Evolutionary conservation across 2,329 filamentous ascomycete genomes (phyloP).

Genomic region (Corinectria fuckeliana): DNA sequence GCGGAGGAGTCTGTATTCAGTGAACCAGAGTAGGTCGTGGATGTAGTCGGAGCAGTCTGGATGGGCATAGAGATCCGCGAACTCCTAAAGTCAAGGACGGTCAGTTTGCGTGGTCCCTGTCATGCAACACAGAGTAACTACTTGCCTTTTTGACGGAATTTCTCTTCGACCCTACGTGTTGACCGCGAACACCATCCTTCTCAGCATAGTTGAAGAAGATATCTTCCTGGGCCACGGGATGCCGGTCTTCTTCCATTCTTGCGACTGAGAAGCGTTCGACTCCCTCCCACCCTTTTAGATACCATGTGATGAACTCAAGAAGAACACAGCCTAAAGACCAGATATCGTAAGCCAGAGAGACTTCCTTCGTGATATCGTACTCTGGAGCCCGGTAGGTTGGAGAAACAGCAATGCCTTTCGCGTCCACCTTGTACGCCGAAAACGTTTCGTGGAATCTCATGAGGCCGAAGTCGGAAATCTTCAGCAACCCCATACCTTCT

Average conservation of each 20-base stretch:
- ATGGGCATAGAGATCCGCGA: background rate
- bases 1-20: background rate
- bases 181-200: background rate
- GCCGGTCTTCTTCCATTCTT: background rate
- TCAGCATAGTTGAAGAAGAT: background rate
- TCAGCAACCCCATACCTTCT: background rate
- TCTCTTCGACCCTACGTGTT: background rate
- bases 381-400: conserved; percentile 14
- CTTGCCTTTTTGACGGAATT: background rate
- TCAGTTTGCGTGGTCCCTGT: background rate
- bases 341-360: conserved; percentile 11
- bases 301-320: conserved; percentile 14
- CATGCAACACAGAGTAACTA: too few relatives aligned
- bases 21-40: background rate
- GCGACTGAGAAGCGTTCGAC: background rate
- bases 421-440: background rate
- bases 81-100: background rate
- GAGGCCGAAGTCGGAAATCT: conserved; percentile 18
- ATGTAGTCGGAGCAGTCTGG: background rate
- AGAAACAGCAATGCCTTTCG: background rate
- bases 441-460: conserved; percentile 1
- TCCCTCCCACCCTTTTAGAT: background rate
- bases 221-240: background rate
- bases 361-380: background rate
- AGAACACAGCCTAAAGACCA: conserved; percentile 18